Evolutionary conservation across 2,329 filamentous ascomycete genomes (phyloP).

Genomic region (Teratosphaeria gauchensis): DNA sequence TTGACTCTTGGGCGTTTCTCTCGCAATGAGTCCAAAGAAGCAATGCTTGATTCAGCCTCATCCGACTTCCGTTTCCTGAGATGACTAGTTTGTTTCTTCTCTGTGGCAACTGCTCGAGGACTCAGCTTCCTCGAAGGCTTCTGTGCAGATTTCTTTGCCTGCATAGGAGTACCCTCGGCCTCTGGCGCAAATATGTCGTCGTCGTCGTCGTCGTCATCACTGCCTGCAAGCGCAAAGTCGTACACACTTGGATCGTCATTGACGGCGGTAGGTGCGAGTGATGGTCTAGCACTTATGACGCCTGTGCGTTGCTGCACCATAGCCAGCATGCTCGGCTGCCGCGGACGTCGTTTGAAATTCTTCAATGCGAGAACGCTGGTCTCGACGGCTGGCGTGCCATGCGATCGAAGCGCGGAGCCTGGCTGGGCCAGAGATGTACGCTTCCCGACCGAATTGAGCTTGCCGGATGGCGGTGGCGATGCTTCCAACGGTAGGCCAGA

Average conservation of each 20-base stretch:
- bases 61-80: conserved; percentile 22
- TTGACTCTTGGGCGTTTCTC: conserved; percentile 12
- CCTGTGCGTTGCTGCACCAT: conserved; percentile 35
- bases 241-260: conserved; percentile 20
- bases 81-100: background rate
- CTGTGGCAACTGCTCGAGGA: background rate
- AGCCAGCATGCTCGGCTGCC: conserved; percentile 41
- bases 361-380: conserved; percentile 39
- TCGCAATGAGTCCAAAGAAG: conserved; percentile 10
- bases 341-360: conserved; percentile 40
- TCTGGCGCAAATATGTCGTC: conserved; percentile 47
- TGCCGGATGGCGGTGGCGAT: conserved; percentile 22
- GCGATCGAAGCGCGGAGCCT: conserved; percentile 35
- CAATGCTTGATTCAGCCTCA: conserved; percentile 10
- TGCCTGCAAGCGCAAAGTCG: conserved; percentile 15
- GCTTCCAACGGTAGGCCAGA: conserved; percentile 14
- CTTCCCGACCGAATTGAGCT: conserved; percentile 23
- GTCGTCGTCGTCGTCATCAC: conserved; percentile 21
- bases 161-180: conserved; percentile 58
- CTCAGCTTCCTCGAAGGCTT: background rate
- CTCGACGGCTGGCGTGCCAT: conserved; percentile 35
- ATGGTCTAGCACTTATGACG: conserved; percentile 13
- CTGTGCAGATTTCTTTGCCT: conserved; percentile 27
- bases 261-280: conserved; percentile 5
- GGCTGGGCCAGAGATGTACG: conserved; percentile 22